Conservation (phyloP, 768 basidiomycete genomes). For the Coprinopsis marcescibilis region DNA sequence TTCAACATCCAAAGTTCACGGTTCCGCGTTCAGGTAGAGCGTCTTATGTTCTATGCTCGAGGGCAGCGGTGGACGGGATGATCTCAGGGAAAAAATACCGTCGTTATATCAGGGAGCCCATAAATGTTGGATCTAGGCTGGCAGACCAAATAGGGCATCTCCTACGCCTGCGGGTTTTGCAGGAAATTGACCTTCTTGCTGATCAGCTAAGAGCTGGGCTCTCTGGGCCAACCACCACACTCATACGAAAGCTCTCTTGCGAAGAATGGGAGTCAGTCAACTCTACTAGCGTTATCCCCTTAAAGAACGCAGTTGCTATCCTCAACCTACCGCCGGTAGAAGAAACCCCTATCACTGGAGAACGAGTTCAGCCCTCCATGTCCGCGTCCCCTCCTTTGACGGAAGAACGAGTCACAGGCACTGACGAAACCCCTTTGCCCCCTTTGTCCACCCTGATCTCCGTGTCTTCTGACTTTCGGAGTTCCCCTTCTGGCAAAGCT, state of each 20-base stretch:
- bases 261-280: constrained; percentile 50
- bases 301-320: constrained; percentile 55
- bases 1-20: constrained; percentile 61
- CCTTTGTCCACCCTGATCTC: constrained; percentile 28
- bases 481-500: constrained; percentile 5
- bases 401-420: constrained; percentile 13
- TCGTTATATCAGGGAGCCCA: constrained; percentile 24
- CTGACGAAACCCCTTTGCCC: constrained; percentile 13
- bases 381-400: constrained; percentile 26
- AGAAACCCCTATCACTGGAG: constrained; percentile 40
- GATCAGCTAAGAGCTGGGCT: constrained; percentile 31
- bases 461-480: constrained; percentile 1
- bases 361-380: constrained; percentile 35
- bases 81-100: constrained; percentile 30
- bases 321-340: constrained; percentile 65
- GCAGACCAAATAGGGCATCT: constrained; percentile 55
- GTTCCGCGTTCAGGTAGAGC: constrained; percentile 39
- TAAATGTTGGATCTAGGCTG: constrained; percentile 35
- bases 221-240: constrained; percentile 17
- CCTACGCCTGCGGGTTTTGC: constrained; percentile 66
- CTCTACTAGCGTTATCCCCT: constrained; percentile 41
- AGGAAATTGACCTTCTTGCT: constrained; percentile 63
- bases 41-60: constrained; percentile 57
- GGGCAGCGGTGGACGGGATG: constrained; percentile 37
- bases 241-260: constrained; percentile 61